Conservation (phyloP, 129 eudicot genomes). For the Helianthus tuberosus region DNA sequence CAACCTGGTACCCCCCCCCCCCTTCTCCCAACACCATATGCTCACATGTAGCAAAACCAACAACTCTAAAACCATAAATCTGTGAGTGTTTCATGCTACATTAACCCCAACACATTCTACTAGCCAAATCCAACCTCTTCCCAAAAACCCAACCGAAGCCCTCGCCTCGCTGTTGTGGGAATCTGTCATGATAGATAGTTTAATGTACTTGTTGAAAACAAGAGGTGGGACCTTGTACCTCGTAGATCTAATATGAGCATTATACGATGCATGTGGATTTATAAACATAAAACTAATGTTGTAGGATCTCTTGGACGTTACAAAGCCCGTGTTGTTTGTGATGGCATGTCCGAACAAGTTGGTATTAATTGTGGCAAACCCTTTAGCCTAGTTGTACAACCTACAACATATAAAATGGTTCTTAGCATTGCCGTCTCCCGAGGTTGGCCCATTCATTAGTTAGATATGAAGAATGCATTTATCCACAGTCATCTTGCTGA, state of each 20-base stretch:
- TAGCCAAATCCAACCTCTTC: neutral
- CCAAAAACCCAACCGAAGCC: too few relatives aligned
- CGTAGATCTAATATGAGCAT: neutral
- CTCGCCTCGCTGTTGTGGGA: neutral
- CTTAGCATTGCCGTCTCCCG: neutral
- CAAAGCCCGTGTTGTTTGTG: neutral
- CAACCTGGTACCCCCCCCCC: too few relatives aligned
- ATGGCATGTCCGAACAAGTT: neutral
- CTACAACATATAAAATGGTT: neutral
- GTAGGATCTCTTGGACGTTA: neutral
- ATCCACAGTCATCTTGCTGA: too few relatives aligned
- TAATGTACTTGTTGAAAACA: neutral
- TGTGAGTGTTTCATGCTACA: neutral
- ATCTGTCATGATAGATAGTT: neutral
- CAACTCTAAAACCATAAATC: neutral
- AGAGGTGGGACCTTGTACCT: neutral
- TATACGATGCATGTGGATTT: neutral
- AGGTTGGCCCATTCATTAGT: neutral
- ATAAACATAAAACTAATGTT: neutral
- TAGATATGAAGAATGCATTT: neutral
- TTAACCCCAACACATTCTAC: neutral
- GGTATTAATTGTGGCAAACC: neutral
- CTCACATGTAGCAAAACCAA: neutral
- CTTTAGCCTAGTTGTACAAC: neutral
- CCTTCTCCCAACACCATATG: neutral